Conservation (phyloP, 2,329 filamentous ascomycete species). For the Trichoderma sp. region DNA sequence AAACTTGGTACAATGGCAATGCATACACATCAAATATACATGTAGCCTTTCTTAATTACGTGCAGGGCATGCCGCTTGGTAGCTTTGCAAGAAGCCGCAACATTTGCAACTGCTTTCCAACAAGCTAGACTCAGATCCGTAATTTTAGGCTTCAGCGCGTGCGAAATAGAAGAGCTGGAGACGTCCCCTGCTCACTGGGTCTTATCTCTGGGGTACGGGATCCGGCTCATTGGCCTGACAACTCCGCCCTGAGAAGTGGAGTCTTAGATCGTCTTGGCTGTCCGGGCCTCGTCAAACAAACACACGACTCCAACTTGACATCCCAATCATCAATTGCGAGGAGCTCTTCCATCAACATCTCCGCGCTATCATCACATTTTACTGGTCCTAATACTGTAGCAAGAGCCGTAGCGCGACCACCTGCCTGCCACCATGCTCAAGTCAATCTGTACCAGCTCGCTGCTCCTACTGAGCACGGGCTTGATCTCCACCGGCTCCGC, state of each 20-base stretch:
- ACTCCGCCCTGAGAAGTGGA: conserved; percentile 9
- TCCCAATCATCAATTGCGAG: background rate
- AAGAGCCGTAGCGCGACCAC: background rate
- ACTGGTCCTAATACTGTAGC: background rate
- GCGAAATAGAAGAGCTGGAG: background rate
- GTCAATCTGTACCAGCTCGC: conserved; percentile 23
- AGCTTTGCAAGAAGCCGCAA: background rate
- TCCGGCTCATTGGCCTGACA: background rate
- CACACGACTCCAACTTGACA: background rate
- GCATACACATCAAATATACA: background rate
- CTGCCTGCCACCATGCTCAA: background rate
- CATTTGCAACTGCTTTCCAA: background rate
- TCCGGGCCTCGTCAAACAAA: background rate
- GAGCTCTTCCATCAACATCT: background rate
- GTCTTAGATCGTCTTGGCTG: background rate
- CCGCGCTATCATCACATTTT: background rate
- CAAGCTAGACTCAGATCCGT: background rate
- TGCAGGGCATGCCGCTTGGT: background rate
- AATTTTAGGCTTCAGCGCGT: background rate
- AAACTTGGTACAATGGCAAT: background rate
- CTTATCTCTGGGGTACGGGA: conserved; percentile 10
- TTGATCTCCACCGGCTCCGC: conserved; percentile 17
- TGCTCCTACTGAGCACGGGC: conserved; percentile 24
- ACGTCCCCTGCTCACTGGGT: background rate
- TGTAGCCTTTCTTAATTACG: background rate